Evolutionary conservation across 1,284 basidiomycete genomes (phyloP).

Genomic region (Trametes pubescens): DNA sequence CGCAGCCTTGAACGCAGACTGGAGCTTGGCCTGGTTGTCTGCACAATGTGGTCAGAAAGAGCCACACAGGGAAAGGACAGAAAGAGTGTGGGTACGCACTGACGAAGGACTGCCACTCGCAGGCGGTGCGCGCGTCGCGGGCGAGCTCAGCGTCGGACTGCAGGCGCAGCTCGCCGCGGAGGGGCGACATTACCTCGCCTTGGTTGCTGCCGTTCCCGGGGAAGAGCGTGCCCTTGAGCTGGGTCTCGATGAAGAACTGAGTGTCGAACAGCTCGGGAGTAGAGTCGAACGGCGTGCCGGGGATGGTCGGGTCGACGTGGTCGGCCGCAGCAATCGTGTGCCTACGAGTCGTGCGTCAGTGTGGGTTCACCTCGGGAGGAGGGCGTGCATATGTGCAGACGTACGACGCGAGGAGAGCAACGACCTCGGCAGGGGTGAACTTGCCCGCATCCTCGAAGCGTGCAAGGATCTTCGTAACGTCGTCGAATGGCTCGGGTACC

Average conservation of each 20-base stretch:
- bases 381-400: background rate
- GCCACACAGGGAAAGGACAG: no score
- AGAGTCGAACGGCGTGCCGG: conserved; percentile 30
- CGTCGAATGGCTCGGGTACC: conserved; percentile 37
- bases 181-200: conserved; percentile 22
- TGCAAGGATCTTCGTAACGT: conserved; percentile 15
- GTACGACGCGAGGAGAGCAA: conserved; percentile 27
- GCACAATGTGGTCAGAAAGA: no score
- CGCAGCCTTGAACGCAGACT: conserved; percentile 25
- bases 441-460: conserved; percentile 25
- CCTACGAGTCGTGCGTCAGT: background rate
- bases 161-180: conserved; percentile 21
- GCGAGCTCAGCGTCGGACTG: conserved; percentile 32
- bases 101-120: conserved; percentile 38
- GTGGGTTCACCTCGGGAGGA: background rate
- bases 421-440: conserved; percentile 28
- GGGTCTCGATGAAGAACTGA: conserved; percentile 32
- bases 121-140: conserved; percentile 36
- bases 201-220: conserved; percentile 30
- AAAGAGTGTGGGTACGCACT: background rate
- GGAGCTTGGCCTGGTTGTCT: conserved; percentile 2
- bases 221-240: conserved; percentile 35
- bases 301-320: conserved; percentile 31
- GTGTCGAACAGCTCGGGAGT: conserved; percentile 27
- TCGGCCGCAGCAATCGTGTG: conserved; percentile 31